phyloP scores from a whole-genome alignment of 1,284 basidiomycete species.

The Irpex rosettiformis region DNA sequence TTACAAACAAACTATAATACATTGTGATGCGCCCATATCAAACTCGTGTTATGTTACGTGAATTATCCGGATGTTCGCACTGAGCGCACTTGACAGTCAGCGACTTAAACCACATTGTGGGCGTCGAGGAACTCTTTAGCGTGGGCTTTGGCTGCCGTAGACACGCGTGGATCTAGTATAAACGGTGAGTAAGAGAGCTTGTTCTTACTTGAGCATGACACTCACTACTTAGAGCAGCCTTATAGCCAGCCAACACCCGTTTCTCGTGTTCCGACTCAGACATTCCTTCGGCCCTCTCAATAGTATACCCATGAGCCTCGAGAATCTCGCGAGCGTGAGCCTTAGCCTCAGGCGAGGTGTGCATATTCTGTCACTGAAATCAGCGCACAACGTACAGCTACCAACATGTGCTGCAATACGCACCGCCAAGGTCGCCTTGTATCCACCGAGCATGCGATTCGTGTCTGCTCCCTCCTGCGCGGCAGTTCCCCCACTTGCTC shows the following conservation, averaged over 20 bases:
- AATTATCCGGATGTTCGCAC: neutral
- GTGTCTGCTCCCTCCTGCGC: constrained; percentile 22
- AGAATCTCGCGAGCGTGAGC: constrained; percentile 36
- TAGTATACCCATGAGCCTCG: constrained; percentile 27
- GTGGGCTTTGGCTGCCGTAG: constrained; percentile 39
- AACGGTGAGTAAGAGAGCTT: neutral
- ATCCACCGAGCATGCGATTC: constrained; percentile 39
- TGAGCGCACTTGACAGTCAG: too few species aligned
- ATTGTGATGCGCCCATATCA: too few species aligned
- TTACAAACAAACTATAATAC: constrained; percentile 3
- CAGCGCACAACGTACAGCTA: neutral
- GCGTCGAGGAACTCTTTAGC: constrained; percentile 39
- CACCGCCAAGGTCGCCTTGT: constrained; percentile 50
- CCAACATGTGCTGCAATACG: constrained; percentile 14
- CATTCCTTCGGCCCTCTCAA: constrained; percentile 26
- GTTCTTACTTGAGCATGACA: constrained; percentile 2
- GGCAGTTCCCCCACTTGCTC: constrained; percentile 11
- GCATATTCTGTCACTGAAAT: constrained; percentile 23
- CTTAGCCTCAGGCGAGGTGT: constrained; percentile 45
- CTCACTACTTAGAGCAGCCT: constrained; percentile 44
- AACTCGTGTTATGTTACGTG: too few species aligned
- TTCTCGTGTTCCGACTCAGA: constrained; percentile 36
- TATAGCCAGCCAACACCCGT: constrained; percentile 44
- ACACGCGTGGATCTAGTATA: constrained; percentile 34
- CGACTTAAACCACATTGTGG: constrained; percentile 22